Evolutionary conservation across 768 basidiomycete genomes (phyloP).

Genomic region (Kwoniella heveanensis): DNA sequence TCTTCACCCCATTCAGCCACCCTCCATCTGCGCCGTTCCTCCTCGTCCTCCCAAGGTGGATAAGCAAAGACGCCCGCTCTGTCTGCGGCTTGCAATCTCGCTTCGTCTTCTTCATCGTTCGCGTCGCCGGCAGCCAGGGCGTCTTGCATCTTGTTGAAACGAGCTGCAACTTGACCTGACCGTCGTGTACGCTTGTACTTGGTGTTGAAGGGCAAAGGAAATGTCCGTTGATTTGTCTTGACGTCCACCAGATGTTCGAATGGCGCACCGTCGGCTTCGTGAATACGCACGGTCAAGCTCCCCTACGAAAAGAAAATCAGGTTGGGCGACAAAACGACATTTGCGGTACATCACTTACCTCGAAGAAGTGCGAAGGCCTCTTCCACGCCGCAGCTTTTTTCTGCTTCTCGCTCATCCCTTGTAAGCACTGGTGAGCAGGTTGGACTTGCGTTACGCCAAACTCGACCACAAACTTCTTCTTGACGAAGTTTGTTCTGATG

Average conservation of each 20-base stretch:
- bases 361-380: constrained; percentile 79
- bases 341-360: constrained; percentile 60
- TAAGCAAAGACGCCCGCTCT: constrained; percentile 71
- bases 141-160: constrained; percentile 45
- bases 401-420: constrained; percentile 61
- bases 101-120: constrained; percentile 35
- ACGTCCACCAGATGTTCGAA: constrained; percentile 98
- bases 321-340: not conserved
- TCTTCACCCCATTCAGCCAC: constrained; percentile 98
- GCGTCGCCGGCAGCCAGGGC: constrained; percentile 35
- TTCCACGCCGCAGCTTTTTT: constrained; percentile 32
- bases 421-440: constrained; percentile 69
- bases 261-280: constrained; percentile 98
- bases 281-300: constrained; percentile 97
- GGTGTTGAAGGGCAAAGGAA: constrained; percentile 91
- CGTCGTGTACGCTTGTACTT: constrained; percentile 50
- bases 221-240: constrained; percentile 81
- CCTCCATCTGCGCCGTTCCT: constrained; percentile 70
- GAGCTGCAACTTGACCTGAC: constrained; percentile 42
- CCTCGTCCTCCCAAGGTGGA: constrained; percentile 89
- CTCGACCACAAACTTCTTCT: constrained; percentile 98
- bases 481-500: constrained; percentile 87
- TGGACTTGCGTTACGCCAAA: constrained; percentile 88
- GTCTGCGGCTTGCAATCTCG: constrained; percentile 31
- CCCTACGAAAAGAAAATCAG: constrained; percentile 62